These are phyloP conservation scores for Leccinellum luteum DNA, from an alignment of 768 basidiomycete genomes.

Conservation along the genomic window DNA sequence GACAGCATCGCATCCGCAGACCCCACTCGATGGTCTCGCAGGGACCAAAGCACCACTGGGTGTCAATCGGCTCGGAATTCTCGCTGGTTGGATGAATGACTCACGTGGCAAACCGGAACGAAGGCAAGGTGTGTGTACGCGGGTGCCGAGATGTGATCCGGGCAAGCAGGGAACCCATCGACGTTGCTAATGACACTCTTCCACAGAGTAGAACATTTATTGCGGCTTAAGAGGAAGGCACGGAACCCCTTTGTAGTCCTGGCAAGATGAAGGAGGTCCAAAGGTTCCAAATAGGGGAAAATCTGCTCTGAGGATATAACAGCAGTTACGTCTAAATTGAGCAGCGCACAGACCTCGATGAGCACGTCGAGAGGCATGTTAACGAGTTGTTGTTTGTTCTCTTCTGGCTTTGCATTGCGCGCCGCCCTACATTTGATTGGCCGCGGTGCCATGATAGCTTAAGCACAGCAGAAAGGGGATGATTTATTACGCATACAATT, in stretches of 20 bases:
- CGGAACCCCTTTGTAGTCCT: constrained; percentile 31
- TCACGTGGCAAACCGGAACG: constrained; percentile 30
- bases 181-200: constrained; percentile 21
- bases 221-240: constrained; percentile 23
- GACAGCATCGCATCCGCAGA: constrained; percentile 13
- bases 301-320: constrained; percentile 3
- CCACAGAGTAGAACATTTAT: constrained; percentile 24
- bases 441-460: constrained; percentile 3
- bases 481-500: background rate
- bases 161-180: constrained; percentile 25
- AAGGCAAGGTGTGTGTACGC: constrained; percentile 31
- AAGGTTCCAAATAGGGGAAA: constrained; percentile 29
- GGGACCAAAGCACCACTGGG: constrained; percentile 10
- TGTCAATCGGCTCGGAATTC: background rate
- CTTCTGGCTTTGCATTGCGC: background rate
- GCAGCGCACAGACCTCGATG: constrained; percentile 8
- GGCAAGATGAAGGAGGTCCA: constrained; percentile 33
- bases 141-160: constrained; percentile 27
- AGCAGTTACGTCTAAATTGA: background rate
- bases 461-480: background rate
- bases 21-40: constrained; percentile 16
- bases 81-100: background rate
- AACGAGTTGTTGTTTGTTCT: background rate
- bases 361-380: constrained; percentile 15
- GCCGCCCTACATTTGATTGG: background rate